phyloP scores from a whole-genome alignment of 225 moss, liverwort and hornwort species.

The Takakia lepidozioides region DNA sequence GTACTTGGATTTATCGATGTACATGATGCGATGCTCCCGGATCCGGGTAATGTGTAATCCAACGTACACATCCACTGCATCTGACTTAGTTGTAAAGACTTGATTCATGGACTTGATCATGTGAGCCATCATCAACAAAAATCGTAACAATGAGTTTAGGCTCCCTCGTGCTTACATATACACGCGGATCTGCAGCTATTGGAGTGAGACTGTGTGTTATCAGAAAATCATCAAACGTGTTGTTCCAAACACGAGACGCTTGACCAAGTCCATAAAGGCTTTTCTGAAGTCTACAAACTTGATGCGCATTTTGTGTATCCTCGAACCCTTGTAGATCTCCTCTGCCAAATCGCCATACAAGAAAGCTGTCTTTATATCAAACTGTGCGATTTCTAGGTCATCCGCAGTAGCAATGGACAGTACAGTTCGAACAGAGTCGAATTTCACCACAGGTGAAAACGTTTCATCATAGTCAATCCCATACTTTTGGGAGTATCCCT shows the following conservation, averaged over 20 bases:
- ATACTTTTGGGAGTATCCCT: constrained; percentile 1
- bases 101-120: not conserved
- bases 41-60: not conserved
- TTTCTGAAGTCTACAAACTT: not conserved
- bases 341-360: not conserved
- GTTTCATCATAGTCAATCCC: not conserved
- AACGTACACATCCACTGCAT: not conserved
- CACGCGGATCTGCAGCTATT: not conserved
- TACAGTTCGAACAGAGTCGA: not conserved
- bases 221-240: not conserved
- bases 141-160: not conserved
- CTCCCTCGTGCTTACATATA: not conserved
- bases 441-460: not conserved
- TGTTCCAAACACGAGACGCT: not conserved
- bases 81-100: not conserved
- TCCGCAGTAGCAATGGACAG: not conserved
- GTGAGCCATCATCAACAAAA: constrained; percentile 4
- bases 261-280: constrained; percentile 5
- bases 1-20: not conserved
- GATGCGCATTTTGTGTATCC: not conserved
- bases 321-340: constrained; percentile 1
- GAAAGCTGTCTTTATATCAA: constrained; percentile 3
- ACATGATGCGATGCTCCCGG: not conserved
- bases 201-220: not conserved
- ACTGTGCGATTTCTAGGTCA: not conserved